Evolutionary conservation across 805 yeast species (phyloP).

Genomic region (Starmerella davenportii): DNA sequence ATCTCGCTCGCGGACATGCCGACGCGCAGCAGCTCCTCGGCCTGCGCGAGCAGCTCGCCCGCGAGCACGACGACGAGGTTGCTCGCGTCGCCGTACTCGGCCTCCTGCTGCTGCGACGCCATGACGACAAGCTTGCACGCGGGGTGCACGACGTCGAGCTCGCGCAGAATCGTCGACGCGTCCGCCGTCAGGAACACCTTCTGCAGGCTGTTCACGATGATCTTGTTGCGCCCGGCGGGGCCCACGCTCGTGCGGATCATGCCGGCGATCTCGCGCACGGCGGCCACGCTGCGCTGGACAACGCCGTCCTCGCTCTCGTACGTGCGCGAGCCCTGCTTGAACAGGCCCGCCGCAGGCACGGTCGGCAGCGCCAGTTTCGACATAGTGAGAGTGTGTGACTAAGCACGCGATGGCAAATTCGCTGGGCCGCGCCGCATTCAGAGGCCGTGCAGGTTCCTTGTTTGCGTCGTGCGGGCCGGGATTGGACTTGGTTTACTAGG

Average conservation of each 20-base stretch:
- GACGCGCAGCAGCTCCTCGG: constrained; percentile 65
- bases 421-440: too few species aligned
- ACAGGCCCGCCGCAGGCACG: constrained; percentile 83
- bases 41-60: constrained; percentile 73
- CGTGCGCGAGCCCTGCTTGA: constrained; percentile 86
- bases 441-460: too few species aligned
- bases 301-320: constrained; percentile 88
- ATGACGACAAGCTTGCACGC: constrained; percentile 88
- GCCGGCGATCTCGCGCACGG: constrained; percentile 79
- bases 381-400: constrained; percentile 30
- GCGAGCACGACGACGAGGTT: constrained; percentile 82
- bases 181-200: constrained; percentile 83
- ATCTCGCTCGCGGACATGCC: constrained; percentile 88
- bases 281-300: constrained; percentile 76
- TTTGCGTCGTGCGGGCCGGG: too few species aligned
- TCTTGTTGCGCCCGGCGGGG: constrained; percentile 93
- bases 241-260: constrained; percentile 92
- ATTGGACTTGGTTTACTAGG: too few species aligned
- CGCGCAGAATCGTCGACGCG: constrained; percentile 93
- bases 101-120: constrained; percentile 95
- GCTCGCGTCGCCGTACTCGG: constrained; percentile 93
- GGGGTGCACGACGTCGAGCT: constrained; percentile 88
- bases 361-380: constrained; percentile 67
- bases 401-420: too few species aligned
- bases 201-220: constrained; percentile 74